Evolutionary conservation across 306 rosid species (phyloP).

Genomic region (Ziziphus jujuba): DNA sequence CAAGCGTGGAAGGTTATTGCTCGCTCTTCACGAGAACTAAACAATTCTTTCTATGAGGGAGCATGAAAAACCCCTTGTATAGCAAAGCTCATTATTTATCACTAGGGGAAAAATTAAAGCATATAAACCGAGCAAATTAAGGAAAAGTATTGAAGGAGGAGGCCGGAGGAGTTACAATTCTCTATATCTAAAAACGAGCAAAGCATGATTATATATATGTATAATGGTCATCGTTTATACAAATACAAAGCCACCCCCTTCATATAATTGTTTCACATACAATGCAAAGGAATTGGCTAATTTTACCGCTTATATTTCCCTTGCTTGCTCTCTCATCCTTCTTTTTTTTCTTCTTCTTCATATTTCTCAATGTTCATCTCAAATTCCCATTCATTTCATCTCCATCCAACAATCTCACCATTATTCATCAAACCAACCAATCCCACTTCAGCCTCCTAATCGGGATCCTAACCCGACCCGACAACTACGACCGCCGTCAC

Average conservation of each 20-base stretch:
- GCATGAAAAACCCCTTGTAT: too few relatives aligned
- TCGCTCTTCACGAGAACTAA: not conserved
- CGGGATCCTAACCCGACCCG: slow-evolving; percentile 28
- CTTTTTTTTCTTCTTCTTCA: slow-evolving; percentile 18
- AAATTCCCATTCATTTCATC: not conserved
- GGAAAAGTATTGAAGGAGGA: too few relatives aligned
- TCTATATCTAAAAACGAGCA: too few relatives aligned
- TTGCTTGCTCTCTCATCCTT: slow-evolving; percentile 22
- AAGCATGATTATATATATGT: too few relatives aligned
- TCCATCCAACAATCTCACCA: not conserved
- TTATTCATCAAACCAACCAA: not conserved
- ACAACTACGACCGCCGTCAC: slow-evolving; percentile 24
- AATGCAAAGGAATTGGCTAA: slow-evolving; percentile 13
- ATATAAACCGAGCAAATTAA: too few relatives aligned
- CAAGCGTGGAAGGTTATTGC: too few relatives aligned
- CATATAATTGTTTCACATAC: not conserved
- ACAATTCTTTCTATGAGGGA: not conserved
- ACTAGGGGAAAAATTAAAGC: too few relatives aligned
- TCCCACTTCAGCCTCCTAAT: slow-evolving; percentile 26
- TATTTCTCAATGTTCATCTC: slow-evolving; percentile 9
- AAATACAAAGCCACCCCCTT: too few relatives aligned
- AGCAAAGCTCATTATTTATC: too few relatives aligned
- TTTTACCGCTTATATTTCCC: slow-evolving; percentile 3
- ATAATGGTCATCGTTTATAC: too few relatives aligned
- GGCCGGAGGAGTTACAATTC: too few relatives aligned